phyloP scores from a whole-genome alignment of 129 eudicot genomes.

The Logfia minima region DNA sequence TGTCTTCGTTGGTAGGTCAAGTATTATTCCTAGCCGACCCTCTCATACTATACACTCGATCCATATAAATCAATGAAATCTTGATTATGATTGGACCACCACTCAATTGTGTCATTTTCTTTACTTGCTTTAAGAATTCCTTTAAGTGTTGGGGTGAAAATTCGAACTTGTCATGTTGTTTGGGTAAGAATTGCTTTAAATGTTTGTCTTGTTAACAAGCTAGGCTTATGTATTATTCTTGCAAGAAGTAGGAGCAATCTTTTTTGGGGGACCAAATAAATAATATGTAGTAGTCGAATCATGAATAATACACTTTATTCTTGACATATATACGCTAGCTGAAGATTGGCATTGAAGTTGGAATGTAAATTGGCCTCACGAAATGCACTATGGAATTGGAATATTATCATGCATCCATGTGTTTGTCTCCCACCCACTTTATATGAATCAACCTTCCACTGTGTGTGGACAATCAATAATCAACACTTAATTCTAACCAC shows the following conservation, averaged over 20 bases:
- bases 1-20: conserved; percentile 28
- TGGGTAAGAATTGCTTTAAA: conserved; percentile 5
- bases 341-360: neutral
- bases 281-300: conserved; percentile 27
- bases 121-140: conserved; percentile 6
- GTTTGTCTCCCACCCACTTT: conserved; percentile 33
- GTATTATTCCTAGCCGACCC: conserved; percentile 29
- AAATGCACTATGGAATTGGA: conserved; percentile 35
- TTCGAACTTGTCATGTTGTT: conserved; percentile 23
- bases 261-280: conserved; percentile 24
- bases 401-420: conserved; percentile 27
- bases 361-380: conserved; percentile 13
- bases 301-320: conserved; percentile 28
- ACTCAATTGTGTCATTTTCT: conserved; percentile 29
- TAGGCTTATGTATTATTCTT: conserved; percentile 9
- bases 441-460: conserved; percentile 35
- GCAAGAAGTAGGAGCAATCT: conserved; percentile 17
- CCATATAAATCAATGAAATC: neutral
- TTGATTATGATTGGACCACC: conserved; percentile 39
- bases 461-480: conserved; percentile 24
- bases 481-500: too few relatives aligned
- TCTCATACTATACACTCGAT: conserved; percentile 8
- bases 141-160: conserved; percentile 7
- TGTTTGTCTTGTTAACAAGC: conserved; percentile 20
- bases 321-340: neutral